These are phyloP conservation scores for Tetracentron sinense DNA, from an alignment of 164 flowering plant species.

Conservation along the genomic window DNA sequence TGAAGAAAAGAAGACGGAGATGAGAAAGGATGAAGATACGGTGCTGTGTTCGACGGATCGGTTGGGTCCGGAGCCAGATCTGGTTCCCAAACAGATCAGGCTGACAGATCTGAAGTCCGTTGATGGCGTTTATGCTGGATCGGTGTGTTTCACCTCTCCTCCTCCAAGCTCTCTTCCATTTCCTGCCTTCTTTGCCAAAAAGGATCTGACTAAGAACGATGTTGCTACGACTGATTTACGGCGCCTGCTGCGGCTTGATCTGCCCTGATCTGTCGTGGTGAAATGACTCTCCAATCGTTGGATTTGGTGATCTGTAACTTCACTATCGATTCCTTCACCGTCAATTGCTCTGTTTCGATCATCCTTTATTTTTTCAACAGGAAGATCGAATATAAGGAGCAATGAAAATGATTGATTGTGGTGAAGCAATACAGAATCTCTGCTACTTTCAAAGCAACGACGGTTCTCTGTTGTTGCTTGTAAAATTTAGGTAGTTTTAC, in stretches of 20 bases:
- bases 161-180: conserved; percentile 19
- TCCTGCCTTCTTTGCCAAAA: conserved; percentile 12
- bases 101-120: neutral
- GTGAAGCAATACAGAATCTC: neutral
- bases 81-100: conserved; percentile 13
- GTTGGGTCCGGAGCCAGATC: conserved; percentile 15
- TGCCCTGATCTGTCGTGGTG: neutral
- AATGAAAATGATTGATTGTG: neutral
- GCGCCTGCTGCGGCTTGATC: conserved; percentile 12
- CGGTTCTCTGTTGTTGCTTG: no score
- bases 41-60: conserved; percentile 5
- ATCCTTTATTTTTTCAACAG: conserved; percentile 4
- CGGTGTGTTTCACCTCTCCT: conserved; percentile 9
- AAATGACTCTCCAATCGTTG: neutral
- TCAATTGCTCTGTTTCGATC: neutral
- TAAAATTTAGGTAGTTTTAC: no score
- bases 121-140: conserved; percentile 8
- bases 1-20: neutral
- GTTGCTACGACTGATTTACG: conserved; percentile 14
- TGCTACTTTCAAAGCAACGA: neutral
- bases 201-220: neutral
- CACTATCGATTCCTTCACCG: neutral
- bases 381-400: neutral
- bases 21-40: neutral
- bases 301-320: neutral